Conservation (phyloP, 2,329 filamentous ascomycete species). For the Cladosporium sp. region DNA sequence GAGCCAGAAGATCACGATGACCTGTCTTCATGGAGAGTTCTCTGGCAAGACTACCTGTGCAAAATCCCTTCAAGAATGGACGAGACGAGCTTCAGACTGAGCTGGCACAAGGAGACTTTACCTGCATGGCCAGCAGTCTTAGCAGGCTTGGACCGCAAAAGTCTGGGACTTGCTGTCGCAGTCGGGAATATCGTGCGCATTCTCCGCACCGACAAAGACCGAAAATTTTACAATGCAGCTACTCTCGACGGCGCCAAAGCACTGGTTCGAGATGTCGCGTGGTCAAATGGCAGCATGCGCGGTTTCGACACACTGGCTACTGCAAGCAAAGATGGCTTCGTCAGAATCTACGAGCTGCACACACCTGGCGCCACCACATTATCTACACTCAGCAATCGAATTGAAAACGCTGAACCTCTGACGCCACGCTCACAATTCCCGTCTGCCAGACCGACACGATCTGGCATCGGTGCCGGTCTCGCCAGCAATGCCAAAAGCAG, state of each 20-base stretch:
- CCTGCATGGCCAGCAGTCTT: conserved; percentile 74
- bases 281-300: conserved; percentile 87
- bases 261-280: conserved; percentile 78
- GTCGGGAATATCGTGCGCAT: conserved; percentile 81
- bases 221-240: conserved; percentile 82
- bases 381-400: conserved; percentile 30
- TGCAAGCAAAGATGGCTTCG: conserved; percentile 85
- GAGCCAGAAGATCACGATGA: conserved; percentile 85
- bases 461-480: conserved; percentile 56
- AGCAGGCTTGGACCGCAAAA: conserved; percentile 77
- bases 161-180: conserved; percentile 78
- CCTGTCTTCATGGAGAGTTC: conserved; percentile 69
- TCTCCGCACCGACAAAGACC: conserved; percentile 72
- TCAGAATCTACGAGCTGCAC: conserved; percentile 82
- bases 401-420: neutral
- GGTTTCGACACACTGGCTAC: conserved; percentile 90
- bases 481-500: conserved; percentile 51
- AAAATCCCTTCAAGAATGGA: conserved; percentile 72
- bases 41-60: conserved; percentile 76
- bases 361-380: conserved; percentile 56
- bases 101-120: conserved; percentile 84
- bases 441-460: conserved; percentile 39
- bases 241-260: conserved; percentile 72
- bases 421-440: conserved; percentile 19
- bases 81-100: conserved; percentile 81